Percentiles rank a stretch among this genome's conserved stretches.
Conservation (phyloP, 163 green algal genomes). For the Scenedesmus sp. region DNA sequence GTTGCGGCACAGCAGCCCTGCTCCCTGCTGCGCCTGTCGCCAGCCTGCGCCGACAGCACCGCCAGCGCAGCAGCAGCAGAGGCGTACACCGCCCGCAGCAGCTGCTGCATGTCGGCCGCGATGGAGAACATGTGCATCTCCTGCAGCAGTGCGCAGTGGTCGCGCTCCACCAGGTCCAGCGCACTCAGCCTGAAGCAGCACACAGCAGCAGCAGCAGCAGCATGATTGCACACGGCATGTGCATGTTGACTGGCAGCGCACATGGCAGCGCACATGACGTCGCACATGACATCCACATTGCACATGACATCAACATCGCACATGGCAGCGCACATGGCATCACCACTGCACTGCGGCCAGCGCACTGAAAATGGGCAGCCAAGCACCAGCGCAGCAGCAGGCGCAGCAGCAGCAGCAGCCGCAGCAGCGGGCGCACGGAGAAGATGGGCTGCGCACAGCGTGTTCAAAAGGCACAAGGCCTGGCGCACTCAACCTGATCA, state of each 20-base stretch:
- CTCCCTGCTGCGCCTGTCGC: neutral
- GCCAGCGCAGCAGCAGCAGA: slow-evolving; percentile 36
- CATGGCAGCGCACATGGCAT: neutral
- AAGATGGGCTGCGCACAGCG: too few species aligned
- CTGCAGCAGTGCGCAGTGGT: neutral
- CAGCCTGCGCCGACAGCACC: slow-evolving; percentile 1
- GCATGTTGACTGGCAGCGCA: neutral
- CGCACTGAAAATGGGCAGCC: slow-evolving; percentile 4
- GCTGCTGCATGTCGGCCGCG: neutral
- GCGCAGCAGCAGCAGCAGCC: neutral
- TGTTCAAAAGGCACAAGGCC: too few species aligned
- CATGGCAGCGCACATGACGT: too few species aligned
- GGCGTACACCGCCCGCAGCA: slow-evolving; percentile 12
- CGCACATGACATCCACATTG: too few species aligned
- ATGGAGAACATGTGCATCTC: neutral
- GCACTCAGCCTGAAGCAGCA: slow-evolving; percentile 4
- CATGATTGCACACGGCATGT: neutral
- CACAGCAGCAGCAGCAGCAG: neutral
- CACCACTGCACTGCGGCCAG: slow-evolving; percentile 14
- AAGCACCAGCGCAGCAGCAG: neutral
- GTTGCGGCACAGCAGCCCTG: neutral
- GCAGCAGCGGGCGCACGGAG: neutral
- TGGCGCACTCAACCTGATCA: too few species aligned
- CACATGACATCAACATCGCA: neutral
- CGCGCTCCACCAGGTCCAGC: slow-evolving; percentile 24